phyloP scores from a whole-genome alignment of 176 grass and related monocot species.

The Neostapfia colusana region DNA sequence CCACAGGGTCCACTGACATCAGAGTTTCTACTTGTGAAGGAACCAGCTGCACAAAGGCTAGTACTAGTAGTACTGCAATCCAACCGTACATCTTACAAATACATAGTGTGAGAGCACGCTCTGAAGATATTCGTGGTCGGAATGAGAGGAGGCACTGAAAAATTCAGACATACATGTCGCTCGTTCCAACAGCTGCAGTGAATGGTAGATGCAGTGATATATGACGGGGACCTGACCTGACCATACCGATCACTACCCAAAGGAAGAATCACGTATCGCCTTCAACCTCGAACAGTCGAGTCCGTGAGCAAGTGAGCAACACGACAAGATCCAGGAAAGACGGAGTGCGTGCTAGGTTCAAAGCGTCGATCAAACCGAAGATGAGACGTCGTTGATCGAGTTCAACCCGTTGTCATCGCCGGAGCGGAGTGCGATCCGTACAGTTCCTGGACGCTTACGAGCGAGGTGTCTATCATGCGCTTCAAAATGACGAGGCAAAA shows the following conservation, averaged over 20 bases:
- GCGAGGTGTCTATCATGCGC: neutral
- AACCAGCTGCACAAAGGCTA: neutral
- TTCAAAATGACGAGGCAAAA: neutral
- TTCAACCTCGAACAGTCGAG: neutral
- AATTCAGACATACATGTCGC: neutral
- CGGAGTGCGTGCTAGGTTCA: neutral
- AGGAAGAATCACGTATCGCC: neutral
- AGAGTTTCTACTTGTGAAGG: neutral
- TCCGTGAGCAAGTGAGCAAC: neutral
- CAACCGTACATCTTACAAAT: neutral
- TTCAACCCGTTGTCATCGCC: neutral
- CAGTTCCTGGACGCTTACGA: neutral
- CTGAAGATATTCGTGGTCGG: neutral
- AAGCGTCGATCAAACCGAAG: neutral
- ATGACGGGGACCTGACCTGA: neutral
- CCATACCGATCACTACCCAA: neutral
- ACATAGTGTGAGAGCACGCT: neutral
- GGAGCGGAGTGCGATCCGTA: neutral
- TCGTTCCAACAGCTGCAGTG: neutral
- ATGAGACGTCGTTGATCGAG: neutral
- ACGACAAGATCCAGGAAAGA: conserved; percentile 9
- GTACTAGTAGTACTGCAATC: neutral
- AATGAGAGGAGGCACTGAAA: neutral
- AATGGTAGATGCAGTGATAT: too few species aligned
- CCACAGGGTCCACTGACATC: neutral